Conservation (phyloP, 768 basidiomycete genomes). For the Rhizopogon vesiculosus region DNA sequence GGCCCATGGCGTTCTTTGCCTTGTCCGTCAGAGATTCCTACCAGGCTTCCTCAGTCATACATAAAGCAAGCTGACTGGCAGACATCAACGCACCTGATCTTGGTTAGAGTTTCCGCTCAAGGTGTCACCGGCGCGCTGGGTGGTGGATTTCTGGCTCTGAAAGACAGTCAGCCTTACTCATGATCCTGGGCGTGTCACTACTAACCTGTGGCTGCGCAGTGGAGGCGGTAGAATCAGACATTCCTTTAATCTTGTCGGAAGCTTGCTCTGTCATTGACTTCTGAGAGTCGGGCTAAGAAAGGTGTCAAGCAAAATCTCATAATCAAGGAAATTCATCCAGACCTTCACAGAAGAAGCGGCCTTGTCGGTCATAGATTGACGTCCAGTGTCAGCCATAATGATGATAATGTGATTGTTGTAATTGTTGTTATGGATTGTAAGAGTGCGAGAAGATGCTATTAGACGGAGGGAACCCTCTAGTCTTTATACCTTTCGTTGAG, state of each 20-base stretch:
- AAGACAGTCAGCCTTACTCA: neutral
- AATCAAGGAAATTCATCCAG: neutral
- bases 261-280: constrained; percentile 50
- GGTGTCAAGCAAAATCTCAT: neutral
- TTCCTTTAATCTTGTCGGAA: constrained; percentile 45
- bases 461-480: neutral
- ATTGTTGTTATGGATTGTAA: neutral
- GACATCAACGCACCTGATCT: constrained; percentile 27
- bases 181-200: too few relatives aligned
- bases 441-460: neutral
- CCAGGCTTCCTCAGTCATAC: neutral
- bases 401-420: too few relatives aligned
- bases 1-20: constrained; percentile 9
- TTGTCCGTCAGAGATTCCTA: constrained; percentile 11
- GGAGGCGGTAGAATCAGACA: constrained; percentile 42
- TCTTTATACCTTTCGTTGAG: constrained; percentile 5
- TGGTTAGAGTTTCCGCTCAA: constrained; percentile 45
- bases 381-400: constrained; percentile 52
- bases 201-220: constrained; percentile 44
- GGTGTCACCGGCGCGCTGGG: constrained; percentile 46
- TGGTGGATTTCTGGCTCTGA: constrained; percentile 47
- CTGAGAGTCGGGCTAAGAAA: constrained; percentile 50
- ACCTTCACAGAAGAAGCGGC: constrained; percentile 47
- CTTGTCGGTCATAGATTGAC: constrained; percentile 60
- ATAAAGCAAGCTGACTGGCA: too few relatives aligned